phyloP scores from a whole-genome alignment of 768 basidiomycete genomes.

The Piloderma croceum region DNA sequence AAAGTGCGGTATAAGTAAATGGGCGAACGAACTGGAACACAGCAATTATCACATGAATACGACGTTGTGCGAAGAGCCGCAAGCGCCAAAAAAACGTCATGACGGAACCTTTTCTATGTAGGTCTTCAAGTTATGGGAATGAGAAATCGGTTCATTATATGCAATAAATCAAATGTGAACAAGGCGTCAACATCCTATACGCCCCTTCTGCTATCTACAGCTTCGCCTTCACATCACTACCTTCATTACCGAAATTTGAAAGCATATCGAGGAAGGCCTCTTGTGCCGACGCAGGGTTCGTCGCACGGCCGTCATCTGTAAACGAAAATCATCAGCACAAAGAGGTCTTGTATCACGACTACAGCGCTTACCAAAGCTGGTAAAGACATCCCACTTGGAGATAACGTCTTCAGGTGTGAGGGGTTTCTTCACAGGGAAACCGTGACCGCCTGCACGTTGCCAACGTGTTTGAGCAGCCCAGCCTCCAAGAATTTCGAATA shows the following conservation, averaged over 20 bases:
- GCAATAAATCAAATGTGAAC: too few relatives aligned
- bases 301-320: conserved; percentile 74
- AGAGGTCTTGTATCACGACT: background rate
- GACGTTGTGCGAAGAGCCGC: too few relatives aligned
- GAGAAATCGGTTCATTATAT: too few relatives aligned
- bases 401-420: conserved; percentile 79
- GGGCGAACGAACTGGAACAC: too few relatives aligned
- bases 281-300: conserved; percentile 66
- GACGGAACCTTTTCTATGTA: too few relatives aligned
- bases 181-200: too few relatives aligned
- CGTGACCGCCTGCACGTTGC: conserved; percentile 84
- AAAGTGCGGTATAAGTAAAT: too few relatives aligned
- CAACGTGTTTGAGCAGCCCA: conserved; percentile 92
- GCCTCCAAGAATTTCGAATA: conserved; percentile 88
- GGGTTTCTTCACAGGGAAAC: conserved; percentile 74
- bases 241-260: conserved; percentile 47
- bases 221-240: conserved; percentile 16
- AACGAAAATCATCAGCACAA: conserved; percentile 4
- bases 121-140: too few relatives aligned
- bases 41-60: too few relatives aligned
- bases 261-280: conserved; percentile 74
- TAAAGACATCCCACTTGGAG: conserved; percentile 77
- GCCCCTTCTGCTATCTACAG: too few relatives aligned
- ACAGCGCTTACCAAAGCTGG: conserved; percentile 63
- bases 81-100: too few relatives aligned